Conservation (phyloP, 2,329 filamentous ascomycete species). For the Septoria linicola region DNA sequence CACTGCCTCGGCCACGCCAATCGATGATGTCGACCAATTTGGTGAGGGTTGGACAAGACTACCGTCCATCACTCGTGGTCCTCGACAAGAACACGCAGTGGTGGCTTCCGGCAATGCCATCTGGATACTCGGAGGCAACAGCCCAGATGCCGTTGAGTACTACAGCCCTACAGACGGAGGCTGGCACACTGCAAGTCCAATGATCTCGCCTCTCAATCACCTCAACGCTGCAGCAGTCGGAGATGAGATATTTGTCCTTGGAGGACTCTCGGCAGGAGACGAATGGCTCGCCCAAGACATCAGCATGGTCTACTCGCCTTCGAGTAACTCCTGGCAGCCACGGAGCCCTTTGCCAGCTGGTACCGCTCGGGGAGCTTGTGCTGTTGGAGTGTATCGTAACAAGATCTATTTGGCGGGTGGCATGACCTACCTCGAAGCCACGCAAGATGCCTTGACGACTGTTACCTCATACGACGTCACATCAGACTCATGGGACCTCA, state of each 20-base stretch:
- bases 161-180: slow-evolving; percentile 2
- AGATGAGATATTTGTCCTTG: slow-evolving; percentile 8
- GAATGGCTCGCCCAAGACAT: slow-evolving; percentile 8
- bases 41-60: slow-evolving; percentile 5
- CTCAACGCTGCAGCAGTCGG: slow-evolving; percentile 10
- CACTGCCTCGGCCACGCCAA: too few species aligned
- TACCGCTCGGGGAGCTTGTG: slow-evolving; percentile 13
- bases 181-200: slow-evolving; percentile 11
- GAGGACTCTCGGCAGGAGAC: slow-evolving; percentile 4
- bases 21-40: too few species aligned
- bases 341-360: slow-evolving; percentile 4
- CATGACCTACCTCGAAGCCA: slow-evolving; percentile 3
- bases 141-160: slow-evolving; percentile 9
- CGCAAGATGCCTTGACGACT: slow-evolving; percentile 8
- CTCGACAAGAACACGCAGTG: slow-evolving; percentile 13
- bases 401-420: slow-evolving; percentile 18
- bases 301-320: slow-evolving; percentile 3
- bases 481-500: slow-evolving; percentile 6
- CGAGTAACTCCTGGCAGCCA: slow-evolving; percentile 1
- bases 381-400: slow-evolving; percentile 9
- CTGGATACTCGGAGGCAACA: slow-evolving; percentile 13
- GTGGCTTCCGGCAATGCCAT: slow-evolving; percentile 11
- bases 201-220: slow-evolving; percentile 9
- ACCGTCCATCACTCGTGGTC: slow-evolving; percentile 4
- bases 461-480: slow-evolving; percentile 12